Conservation (phyloP, 1,284 basidiomycete genomes). For the Bjerkandera adusta region DNA sequence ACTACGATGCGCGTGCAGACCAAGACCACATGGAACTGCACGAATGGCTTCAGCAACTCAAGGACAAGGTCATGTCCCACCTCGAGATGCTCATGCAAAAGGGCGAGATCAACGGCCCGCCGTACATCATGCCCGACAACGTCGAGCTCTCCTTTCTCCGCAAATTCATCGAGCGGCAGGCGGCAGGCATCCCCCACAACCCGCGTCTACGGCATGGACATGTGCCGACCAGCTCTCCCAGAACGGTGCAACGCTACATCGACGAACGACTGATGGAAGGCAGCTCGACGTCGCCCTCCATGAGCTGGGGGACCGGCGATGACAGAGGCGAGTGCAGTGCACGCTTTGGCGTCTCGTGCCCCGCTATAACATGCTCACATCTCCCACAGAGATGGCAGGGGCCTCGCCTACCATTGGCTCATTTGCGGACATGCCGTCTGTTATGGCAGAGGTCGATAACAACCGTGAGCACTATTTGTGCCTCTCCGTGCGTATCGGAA, state of each 20-base stretch:
- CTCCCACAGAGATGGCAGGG: conserved; percentile 7
- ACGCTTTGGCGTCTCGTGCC: no score
- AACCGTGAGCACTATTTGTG: conserved; percentile 20
- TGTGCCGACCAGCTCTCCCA: conserved; percentile 21
- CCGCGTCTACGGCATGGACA: conserved; percentile 58
- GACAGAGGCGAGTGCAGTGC: conserved; percentile 12
- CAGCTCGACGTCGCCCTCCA: conserved; percentile 21
- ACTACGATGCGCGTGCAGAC: conserved; percentile 77
- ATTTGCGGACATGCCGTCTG: conserved; percentile 18
- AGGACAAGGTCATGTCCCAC: conserved; percentile 83
- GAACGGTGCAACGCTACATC: conserved; percentile 21
- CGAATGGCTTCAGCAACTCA: conserved; percentile 79
- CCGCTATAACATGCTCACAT: neutral
- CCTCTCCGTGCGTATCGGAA: neutral
- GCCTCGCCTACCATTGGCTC: conserved; percentile 16
- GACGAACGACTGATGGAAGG: conserved; percentile 21
- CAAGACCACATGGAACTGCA: conserved; percentile 84
- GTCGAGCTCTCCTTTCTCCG: conserved; percentile 72
- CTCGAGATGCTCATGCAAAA: conserved; percentile 81
- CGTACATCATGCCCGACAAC: conserved; percentile 75
- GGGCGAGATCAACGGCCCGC: conserved; percentile 77
- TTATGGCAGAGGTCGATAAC: conserved; percentile 25
- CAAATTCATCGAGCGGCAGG: conserved; percentile 76
- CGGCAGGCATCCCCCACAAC: conserved; percentile 68
- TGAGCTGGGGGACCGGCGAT: conserved; percentile 16